Evolutionary conservation across 192 early-diverging fungal species (phyloP).

Genomic region (Lunasporangiospora selenospora): DNA sequence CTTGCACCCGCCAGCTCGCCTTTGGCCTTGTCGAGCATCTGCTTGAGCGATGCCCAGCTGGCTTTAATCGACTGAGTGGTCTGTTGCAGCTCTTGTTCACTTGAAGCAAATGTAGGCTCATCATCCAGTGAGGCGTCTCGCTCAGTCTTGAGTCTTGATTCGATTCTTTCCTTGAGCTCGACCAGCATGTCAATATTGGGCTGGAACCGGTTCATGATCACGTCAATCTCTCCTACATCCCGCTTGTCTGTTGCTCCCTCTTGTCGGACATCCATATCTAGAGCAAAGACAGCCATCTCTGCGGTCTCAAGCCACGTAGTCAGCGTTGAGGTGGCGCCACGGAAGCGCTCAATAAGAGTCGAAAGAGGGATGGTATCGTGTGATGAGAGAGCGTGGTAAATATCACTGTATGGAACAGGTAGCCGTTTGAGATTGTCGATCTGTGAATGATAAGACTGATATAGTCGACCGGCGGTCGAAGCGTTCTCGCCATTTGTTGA

Average conservation of each 20-base stretch:
- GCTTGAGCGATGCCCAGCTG: constrained; percentile 62
- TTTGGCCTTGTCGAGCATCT: constrained; percentile 60
- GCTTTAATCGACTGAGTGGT: constrained; percentile 53
- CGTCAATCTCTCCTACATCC: constrained; percentile 51
- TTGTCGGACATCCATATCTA: constrained; percentile 57
- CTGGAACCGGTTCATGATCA: constrained; percentile 50
- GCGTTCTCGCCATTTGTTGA: constrained; percentile 2
- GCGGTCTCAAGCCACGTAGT: constrained; percentile 59
- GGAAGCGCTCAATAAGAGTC: constrained; percentile 43
- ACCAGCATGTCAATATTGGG: constrained; percentile 52
- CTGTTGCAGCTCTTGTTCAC: constrained; percentile 31
- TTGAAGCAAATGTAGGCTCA: constrained; percentile 3
- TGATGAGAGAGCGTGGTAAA: constrained; percentile 50
- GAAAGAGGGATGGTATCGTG: constrained; percentile 40
- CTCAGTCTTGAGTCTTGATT: constrained; percentile 30
- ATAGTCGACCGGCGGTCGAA: no score
- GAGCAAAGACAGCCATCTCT: constrained; percentile 59
- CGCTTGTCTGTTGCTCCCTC: constrained; percentile 46
- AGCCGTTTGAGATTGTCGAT: constrained; percentile 47
- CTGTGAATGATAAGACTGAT: constrained; percentile 40
- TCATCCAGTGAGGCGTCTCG: constrained; percentile 29
- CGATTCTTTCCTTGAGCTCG: constrained; percentile 52
- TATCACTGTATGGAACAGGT: constrained; percentile 45
- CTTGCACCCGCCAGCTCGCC: constrained; percentile 52
- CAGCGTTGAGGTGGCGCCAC: constrained; percentile 35